Base-by-base conservation (phyloP, 768 basidiomycete species). In the Russula sp. region DNA sequence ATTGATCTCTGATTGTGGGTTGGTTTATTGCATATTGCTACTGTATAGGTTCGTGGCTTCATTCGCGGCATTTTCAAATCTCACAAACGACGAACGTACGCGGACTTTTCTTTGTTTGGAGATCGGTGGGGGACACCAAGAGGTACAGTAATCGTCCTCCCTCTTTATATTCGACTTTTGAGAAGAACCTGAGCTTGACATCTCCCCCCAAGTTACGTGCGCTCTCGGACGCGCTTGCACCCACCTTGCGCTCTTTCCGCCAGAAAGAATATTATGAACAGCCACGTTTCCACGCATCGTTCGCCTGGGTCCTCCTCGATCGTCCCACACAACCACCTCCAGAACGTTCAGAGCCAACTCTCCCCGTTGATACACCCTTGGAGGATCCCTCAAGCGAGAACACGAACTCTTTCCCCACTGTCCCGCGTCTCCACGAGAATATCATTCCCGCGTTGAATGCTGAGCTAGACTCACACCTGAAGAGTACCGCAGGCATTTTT, bases 281-380 rank as follows among this genome's bases (percentile, higher is more conserved):
- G 34, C 93, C 95, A 22, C 84, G 87, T 51, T 97, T 94, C 71
- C 95, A 98, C 72, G 82, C 89, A 14, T 95, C 93, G 2, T 85
- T 97, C 60, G 92, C 86, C 11, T 97, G 95, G 94, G 85, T 87
- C 16, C 79, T 93, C 50, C 81, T 92, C 56, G 78, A 83, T 38
- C 65, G 66, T 22, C 59, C 57, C 3, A 11, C 61, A 5, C 62
- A 46, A 3, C 28, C 52, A 42, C 6, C 16, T 14, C 10, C 30
- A 26, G 34, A 57, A 5, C 22, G 42, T 24, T 20, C 38, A 2
- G 30, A 9, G 0, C 36, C 28, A 30, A 30, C 46, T 3, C 28
- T 13, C 14, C 22, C 46, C 3, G 18, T 26, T 28, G 5, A 24
- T 3, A 40, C 53, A 2, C 30, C 40, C 2, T 40, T 32, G 5